Conservation (phyloP, 2,329 filamentous ascomycete species). For the Ceratocystiopsis sp. region DNA sequence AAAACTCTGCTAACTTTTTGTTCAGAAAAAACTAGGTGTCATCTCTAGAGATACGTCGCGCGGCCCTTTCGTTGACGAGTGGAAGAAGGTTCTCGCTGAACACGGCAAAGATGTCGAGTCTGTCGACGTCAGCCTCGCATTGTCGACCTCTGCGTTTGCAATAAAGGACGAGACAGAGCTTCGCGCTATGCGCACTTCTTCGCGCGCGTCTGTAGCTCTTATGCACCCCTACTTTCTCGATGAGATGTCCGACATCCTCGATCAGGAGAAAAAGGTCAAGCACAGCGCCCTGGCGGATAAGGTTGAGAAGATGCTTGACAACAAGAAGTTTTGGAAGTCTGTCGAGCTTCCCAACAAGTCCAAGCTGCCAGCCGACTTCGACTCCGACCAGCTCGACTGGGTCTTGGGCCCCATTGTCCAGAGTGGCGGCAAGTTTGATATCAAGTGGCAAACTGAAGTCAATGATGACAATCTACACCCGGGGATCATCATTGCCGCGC, state of each 20-base stretch:
- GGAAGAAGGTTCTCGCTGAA: constrained; percentile 68
- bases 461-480: constrained; percentile 74
- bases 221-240: constrained; percentile 97
- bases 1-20: background rate
- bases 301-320: constrained; percentile 81
- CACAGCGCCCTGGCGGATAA: constrained; percentile 75
- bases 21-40: constrained; percentile 73
- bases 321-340: constrained; percentile 82
- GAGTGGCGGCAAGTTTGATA: constrained; percentile 88
- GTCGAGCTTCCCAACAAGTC: constrained; percentile 50
- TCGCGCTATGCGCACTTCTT: constrained; percentile 83
- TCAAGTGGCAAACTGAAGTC: constrained; percentile 62
- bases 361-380: constrained; percentile 76
- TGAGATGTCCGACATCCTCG: constrained; percentile 91
- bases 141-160: constrained; percentile 72
- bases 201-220: constrained; percentile 81
- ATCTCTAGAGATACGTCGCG: constrained; percentile 69
- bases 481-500: constrained; percentile 80
- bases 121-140: constrained; percentile 65
- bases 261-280: constrained; percentile 93
- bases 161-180: constrained; percentile 93
- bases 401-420: constrained; percentile 79
- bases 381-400: constrained; percentile 83
- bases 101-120: constrained; percentile 76
- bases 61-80: constrained; percentile 89